Evolutionary conservation across 176 grass and related monocot genomes (phyloP).

Genomic region (Carex littledalei): DNA sequence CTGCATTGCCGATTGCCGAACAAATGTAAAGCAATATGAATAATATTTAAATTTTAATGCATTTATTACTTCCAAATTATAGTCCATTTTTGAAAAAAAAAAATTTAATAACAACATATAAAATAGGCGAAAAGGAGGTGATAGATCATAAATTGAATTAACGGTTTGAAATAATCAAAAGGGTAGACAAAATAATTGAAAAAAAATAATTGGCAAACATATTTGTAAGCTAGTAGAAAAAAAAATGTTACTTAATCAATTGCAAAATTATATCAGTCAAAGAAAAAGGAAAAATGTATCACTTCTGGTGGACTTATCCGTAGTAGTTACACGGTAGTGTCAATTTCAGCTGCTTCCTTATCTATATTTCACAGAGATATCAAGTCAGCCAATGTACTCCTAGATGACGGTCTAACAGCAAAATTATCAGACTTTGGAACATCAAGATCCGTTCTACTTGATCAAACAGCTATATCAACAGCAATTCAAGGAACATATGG

Average conservation of each 20-base stretch:
- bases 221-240: no score
- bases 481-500: conserved; percentile 42
- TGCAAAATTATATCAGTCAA: neutral
- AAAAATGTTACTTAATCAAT: neutral
- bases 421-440: conserved; percentile 48
- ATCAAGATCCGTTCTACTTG: conserved; percentile 32
- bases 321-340: neutral
- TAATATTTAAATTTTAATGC: no score
- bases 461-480: conserved; percentile 30
- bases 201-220: no score
- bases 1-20: no score
- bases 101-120: no score
- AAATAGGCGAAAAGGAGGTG: no score
- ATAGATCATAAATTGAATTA: no score
- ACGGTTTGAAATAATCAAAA: no score
- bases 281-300: neutral
- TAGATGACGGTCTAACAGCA: conserved; percentile 28
- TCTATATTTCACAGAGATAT: conserved; percentile 44
- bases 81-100: no score
- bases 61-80: no score
- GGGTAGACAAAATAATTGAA: no score
- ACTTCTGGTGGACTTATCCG: neutral
- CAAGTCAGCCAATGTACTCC: conserved; percentile 28
- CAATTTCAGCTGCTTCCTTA: conserved; percentile 23
- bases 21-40: no score